These are phyloP conservation scores for Linum trigynum DNA, from an alignment of 345 rosid genomes.

Conservation along the genomic window DNA sequence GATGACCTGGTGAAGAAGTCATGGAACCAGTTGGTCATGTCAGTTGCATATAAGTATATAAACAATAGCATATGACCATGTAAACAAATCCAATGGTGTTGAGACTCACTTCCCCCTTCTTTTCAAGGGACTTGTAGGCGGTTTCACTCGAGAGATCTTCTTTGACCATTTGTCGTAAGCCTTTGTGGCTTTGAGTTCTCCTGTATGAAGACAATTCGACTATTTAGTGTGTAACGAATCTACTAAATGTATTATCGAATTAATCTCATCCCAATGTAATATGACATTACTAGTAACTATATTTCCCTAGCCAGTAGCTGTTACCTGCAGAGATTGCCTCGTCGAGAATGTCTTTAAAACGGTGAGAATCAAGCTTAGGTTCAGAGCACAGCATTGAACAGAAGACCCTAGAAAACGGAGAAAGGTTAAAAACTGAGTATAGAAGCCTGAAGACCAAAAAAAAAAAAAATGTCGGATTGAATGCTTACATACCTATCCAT, in stretches of 20 bases:
- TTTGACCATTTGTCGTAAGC: constrained; percentile 79
- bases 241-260: background rate
- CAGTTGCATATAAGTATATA: no score
- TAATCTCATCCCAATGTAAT: background rate
- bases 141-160: constrained; percentile 48
- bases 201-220: constrained; percentile 23
- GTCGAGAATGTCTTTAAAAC: constrained; percentile 66
- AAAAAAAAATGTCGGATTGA: background rate
- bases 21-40: no score
- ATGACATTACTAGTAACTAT: no score
- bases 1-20: constrained; percentile 26
- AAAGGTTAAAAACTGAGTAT: constrained; percentile 6
- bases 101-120: constrained; percentile 50
- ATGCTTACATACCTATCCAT: constrained; percentile 55
- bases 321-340: constrained; percentile 64
- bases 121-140: constrained; percentile 55
- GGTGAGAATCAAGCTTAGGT: constrained; percentile 82
- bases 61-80: background rate
- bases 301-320: background rate
- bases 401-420: constrained; percentile 46
- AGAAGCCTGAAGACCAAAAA: background rate
- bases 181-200: constrained; percentile 61
- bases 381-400: constrained; percentile 91
- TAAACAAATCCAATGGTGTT: background rate
- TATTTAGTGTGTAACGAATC: background rate